Conservation (phyloP, 1,139 yeast species). For the Candida sp. region DNA sequence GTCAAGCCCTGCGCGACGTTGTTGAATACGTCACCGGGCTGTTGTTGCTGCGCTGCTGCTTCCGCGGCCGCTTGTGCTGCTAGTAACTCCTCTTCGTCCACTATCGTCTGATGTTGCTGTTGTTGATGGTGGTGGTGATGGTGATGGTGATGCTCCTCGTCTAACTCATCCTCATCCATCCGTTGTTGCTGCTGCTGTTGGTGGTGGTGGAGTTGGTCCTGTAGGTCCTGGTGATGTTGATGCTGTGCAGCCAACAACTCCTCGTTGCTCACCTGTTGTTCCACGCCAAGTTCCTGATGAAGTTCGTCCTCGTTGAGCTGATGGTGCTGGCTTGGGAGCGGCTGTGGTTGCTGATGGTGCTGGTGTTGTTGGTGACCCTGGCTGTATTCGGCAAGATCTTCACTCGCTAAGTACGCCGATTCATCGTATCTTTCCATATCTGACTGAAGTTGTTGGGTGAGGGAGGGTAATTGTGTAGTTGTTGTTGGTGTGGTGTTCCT, state of each 20-base stretch:
- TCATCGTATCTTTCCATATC: conserved; percentile 10
- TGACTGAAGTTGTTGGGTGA: not conserved
- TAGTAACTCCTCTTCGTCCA: conserved; percentile 38
- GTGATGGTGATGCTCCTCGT: not conserved
- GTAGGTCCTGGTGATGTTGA: conserved; percentile 4
- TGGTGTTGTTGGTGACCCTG: conserved; percentile 2
- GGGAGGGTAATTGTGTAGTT: too few relatives aligned
- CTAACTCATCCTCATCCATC: not conserved
- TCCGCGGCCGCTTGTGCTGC: conserved; percentile 56
- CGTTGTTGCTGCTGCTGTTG: conserved; percentile 6
- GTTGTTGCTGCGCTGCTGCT: conserved; percentile 49
- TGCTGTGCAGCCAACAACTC: not conserved
- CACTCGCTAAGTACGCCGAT: conserved; percentile 10
- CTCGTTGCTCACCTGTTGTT: not conserved
- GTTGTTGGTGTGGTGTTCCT: not conserved
- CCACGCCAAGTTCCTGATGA: conserved; percentile 1
- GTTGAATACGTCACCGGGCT: conserved; percentile 74
- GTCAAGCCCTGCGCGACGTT: conserved; percentile 94
- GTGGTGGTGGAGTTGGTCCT: conserved; percentile 1
- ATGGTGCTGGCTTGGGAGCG: not conserved
- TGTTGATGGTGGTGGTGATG: conserved; percentile 4
- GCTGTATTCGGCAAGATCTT: conserved; percentile 5
- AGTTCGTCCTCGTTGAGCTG: conserved; percentile 1
- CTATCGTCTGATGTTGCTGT: conserved; percentile 20
- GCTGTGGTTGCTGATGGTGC: conserved; percentile 4